Conservation (phyloP, 495 filamentous ascomycete genomes). For the Penicillium chermesinum region DNA sequence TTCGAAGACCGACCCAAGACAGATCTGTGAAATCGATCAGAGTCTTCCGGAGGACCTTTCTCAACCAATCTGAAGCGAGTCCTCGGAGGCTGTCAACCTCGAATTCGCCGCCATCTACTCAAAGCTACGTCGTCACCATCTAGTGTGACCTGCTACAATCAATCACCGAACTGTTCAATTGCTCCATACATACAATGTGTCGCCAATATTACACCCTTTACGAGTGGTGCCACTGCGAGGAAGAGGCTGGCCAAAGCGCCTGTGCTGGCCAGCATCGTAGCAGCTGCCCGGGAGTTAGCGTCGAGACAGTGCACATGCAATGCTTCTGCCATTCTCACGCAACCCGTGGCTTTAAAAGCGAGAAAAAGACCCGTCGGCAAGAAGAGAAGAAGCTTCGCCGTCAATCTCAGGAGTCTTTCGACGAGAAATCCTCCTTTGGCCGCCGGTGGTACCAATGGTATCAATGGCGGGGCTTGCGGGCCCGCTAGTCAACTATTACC, state of each 20-base stretch:
- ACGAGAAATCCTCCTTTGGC: slow-evolving; percentile 27
- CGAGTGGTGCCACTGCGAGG: slow-evolving; percentile 44
- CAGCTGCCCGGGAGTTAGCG: slow-evolving; percentile 30
- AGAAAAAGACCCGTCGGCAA: slow-evolving; percentile 29
- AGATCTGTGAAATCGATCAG: too few relatives aligned
- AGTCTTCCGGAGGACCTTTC: too few relatives aligned
- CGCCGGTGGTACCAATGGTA: slow-evolving; percentile 33
- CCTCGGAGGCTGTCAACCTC: too few relatives aligned
- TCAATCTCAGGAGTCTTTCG: slow-evolving; percentile 22
- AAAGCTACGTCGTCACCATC: too few relatives aligned
- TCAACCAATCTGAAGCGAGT: too few relatives aligned
- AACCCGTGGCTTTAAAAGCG: slow-evolving; percentile 32
- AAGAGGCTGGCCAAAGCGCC: slow-evolving; percentile 31
- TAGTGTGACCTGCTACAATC: too few relatives aligned
- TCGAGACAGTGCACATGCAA: slow-evolving; percentile 43
- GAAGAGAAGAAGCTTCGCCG: slow-evolving; percentile 23
- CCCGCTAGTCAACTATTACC: slow-evolving; percentile 18
- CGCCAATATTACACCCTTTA: slow-evolving; percentile 41
- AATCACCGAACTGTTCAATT: neutral
- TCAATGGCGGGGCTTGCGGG: slow-evolving; percentile 25
- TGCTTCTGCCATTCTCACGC: slow-evolving; percentile 43
- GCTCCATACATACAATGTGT: slow-evolving; percentile 28
- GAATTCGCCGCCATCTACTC: too few relatives aligned
- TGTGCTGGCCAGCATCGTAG: slow-evolving; percentile 28
- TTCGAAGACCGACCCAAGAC: too few relatives aligned